Percentiles rank a stretch among this genome's conserved stretches.
Evolutionary conservation across 208 protist genomes (phyloP).

Genomic region (Wallacemonas sp.): DNA sequence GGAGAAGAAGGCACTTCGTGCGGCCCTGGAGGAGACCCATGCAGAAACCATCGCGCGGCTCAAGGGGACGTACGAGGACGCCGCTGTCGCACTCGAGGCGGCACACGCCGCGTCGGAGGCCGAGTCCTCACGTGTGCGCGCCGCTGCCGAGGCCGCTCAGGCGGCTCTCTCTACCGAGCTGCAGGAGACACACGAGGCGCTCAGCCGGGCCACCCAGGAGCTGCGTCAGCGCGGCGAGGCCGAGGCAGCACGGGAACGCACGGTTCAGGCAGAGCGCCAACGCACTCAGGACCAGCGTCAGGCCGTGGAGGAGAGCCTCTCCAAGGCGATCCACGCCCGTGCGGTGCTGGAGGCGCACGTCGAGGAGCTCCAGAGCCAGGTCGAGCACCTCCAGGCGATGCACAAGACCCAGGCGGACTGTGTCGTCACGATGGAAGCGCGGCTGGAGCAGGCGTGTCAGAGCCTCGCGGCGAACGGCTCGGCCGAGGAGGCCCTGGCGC

Average conservation of each 20-base stretch:
- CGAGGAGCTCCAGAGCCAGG: slow-evolving; percentile 17
- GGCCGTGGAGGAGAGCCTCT: neutral
- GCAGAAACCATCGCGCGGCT: slow-evolving; percentile 3
- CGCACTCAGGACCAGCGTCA: slow-evolving; percentile 10
- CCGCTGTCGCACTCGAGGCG: neutral
- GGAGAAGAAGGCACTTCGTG: slow-evolving; percentile 16
- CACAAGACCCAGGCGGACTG: slow-evolving; percentile 18
- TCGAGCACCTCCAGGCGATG: slow-evolving; percentile 22
- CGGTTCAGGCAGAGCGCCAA: slow-evolving; percentile 20
- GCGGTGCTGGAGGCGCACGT: slow-evolving; percentile 1
- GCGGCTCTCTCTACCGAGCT: slow-evolving; percentile 24
- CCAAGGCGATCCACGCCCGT: slow-evolving; percentile 10
- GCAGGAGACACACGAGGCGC: slow-evolving; percentile 23
- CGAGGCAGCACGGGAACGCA: neutral
- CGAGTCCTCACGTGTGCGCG: neutral
- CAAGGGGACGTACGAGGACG: slow-evolving; percentile 16
- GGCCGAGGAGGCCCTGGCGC: slow-evolving; percentile 12
- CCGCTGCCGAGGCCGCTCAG: neutral
- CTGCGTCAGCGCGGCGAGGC: neutral
- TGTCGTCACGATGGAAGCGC: slow-evolving; percentile 29
- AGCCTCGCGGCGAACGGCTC: neutral
- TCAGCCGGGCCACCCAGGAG: slow-evolving; percentile 11
- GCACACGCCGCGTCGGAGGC: slow-evolving; percentile 3
- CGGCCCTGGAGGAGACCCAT: slow-evolving; percentile 19
- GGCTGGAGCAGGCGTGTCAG: slow-evolving; percentile 23